A percentile compares a stretch with the other conserved stretches of the same genome.
phyloP scores from a whole-genome alignment of 169 alveolate genomes.

The Cryptosporidium ubiquitum region DNA sequence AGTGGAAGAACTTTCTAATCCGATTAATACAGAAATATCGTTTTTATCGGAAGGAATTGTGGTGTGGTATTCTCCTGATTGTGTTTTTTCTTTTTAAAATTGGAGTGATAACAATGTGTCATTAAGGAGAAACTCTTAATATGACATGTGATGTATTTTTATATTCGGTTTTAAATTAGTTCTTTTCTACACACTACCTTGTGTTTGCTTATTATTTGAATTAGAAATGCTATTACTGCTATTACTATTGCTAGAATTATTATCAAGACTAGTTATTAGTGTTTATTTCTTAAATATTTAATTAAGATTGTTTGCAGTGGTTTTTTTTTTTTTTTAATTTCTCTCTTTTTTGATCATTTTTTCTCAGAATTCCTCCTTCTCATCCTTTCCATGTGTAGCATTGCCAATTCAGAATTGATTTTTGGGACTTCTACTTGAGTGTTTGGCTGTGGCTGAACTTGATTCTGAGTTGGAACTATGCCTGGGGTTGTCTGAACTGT shows the following conservation, averaged over 20 bases:
- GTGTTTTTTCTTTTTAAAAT: not conserved
- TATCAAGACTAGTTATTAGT: not conserved
- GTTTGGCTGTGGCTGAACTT: not conserved
- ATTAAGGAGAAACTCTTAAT: not conserved
- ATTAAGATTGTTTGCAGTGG: not conserved
- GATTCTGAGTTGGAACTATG: not conserved
- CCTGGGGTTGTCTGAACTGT: not conserved
- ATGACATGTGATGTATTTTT: not conserved
- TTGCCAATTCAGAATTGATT: constrained; percentile 61
- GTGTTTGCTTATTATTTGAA: not conserved
- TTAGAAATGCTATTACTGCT: not conserved
- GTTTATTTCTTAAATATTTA: too few species aligned
- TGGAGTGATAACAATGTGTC: too few species aligned
- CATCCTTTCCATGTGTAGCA: constrained; percentile 70
- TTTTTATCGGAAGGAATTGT: too few species aligned
- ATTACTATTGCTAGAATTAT: not conserved
- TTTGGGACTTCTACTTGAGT: constrained; percentile 7
- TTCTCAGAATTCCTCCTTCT: constrained; percentile 57
- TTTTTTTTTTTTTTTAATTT: not conserved
- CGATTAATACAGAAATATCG: too few species aligned
- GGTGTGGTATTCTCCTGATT: not conserved
- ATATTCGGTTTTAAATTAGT: too few species aligned
- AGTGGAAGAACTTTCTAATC: not conserved
- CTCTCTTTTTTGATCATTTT: not conserved
- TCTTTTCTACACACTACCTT: not conserved